Evolutionary conservation across 208 protist species (phyloP).

Genomic region (Trypanosoma cruzi): DNA sequence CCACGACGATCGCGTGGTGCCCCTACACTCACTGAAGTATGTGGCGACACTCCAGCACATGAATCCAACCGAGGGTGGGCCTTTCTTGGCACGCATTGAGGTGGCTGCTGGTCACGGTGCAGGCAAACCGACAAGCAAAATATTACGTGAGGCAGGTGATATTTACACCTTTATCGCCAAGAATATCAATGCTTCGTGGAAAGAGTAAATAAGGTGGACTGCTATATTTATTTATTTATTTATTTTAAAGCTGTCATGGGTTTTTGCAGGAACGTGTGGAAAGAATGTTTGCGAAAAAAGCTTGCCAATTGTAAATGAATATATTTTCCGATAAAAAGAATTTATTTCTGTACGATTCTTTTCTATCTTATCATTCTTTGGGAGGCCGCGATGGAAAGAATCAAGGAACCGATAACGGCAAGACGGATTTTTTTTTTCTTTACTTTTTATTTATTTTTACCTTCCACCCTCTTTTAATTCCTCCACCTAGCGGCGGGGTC

Average conservation of each 20-base stretch:
- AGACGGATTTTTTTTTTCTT: constrained; percentile 1
- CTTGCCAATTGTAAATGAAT: no score
- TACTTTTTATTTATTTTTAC: background rate
- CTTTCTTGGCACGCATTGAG: constrained; percentile 89
- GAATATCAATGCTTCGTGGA: constrained; percentile 73
- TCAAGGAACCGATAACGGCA: no score
- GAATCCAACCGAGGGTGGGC: constrained; percentile 61
- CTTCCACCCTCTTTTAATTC: background rate
- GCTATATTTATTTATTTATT: no score
- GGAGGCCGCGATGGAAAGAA: no score
- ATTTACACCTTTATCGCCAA: constrained; percentile 94
- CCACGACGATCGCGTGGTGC: constrained; percentile 96
- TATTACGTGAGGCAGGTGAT: constrained; percentile 84
- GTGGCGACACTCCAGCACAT: constrained; percentile 92
- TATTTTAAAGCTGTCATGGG: no score
- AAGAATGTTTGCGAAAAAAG: no score
- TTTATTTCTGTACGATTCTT: no score
- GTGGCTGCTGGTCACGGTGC: constrained; percentile 86
- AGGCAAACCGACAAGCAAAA: constrained; percentile 94
- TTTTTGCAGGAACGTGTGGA: no score
- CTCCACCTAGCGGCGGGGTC: no score
- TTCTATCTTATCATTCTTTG: no score
- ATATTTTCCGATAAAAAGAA: no score
- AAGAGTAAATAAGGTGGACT: constrained; percentile 33
- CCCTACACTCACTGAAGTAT: constrained; percentile 97